Conservation (phyloP, 2,329 filamentous ascomycete species). For the Calonectria crousiana region DNA sequence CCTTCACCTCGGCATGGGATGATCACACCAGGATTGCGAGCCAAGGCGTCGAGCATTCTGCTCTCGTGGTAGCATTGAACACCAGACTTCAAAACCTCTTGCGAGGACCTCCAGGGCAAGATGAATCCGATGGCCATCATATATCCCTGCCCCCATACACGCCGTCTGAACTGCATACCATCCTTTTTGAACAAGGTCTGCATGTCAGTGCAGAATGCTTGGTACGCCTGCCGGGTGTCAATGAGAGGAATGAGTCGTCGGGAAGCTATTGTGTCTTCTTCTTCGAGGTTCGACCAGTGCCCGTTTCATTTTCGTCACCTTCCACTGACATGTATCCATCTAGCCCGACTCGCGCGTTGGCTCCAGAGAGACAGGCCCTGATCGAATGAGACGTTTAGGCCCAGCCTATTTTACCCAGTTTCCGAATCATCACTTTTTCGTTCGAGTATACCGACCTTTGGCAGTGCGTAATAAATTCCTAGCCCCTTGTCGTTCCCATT, state of each 20-base stretch:
- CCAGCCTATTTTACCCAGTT: slow-evolving; percentile 62
- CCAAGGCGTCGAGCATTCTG: slow-evolving; percentile 50
- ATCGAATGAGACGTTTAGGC: slow-evolving; percentile 54
- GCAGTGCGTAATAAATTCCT: slow-evolving; percentile 57
- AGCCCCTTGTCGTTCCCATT: background rate
- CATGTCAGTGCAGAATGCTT: slow-evolving; percentile 59
- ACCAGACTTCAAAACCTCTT: slow-evolving; percentile 54
- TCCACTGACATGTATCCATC: slow-evolving; percentile 26
- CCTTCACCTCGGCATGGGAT: slow-evolving; percentile 64
- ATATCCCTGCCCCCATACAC: slow-evolving; percentile 56
- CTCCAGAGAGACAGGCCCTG: slow-evolving; percentile 53
- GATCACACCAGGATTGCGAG: slow-evolving; percentile 58
- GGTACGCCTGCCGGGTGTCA: slow-evolving; percentile 52
- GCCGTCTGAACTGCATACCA: slow-evolving; percentile 53
- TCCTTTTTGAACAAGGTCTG: slow-evolving; percentile 52
- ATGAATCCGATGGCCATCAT: slow-evolving; percentile 45
- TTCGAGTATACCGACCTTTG: slow-evolving; percentile 65
- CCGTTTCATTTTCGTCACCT: background rate
- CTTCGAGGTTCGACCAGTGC: slow-evolving; percentile 60
- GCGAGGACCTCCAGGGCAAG: slow-evolving; percentile 39
- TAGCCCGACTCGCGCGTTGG: slow-evolving; percentile 60
- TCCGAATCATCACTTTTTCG: slow-evolving; percentile 70
- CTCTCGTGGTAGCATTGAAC: slow-evolving; percentile 60
- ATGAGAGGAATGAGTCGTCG: slow-evolving; percentile 45
- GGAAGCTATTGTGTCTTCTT: slow-evolving; percentile 64